Base-by-base conservation (phyloP, 78 protist species). In the Chrysochromulina tobinii region DNA sequence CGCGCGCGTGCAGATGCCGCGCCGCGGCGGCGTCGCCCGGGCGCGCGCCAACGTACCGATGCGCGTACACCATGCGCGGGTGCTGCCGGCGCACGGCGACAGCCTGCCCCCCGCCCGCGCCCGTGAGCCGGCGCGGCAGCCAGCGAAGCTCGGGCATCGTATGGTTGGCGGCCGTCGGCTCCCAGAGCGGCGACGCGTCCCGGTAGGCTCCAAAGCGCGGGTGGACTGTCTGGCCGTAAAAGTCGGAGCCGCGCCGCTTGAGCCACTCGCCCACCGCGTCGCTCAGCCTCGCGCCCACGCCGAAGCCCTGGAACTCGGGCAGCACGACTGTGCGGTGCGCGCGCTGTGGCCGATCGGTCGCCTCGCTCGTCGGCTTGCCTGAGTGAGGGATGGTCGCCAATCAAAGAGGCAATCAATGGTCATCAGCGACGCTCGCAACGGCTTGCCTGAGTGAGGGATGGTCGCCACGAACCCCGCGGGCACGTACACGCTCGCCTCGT, bases 281-380 rank as follows among this genome's bases (percentile, higher is more conserved):
- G 79, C 79, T 69, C 27, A 69, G 79, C 23, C 79, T 27, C 27
- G 79, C 4, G 2, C 79, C 79, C 51, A 69, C 14, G 54, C 79
- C 79, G 23, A 21, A 27, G 23, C 79, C 79, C 51, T 69, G 79
- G 51, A 27, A 69, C 51, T 69, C 79, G 11, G 79, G 79, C 27
- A 69, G 79, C 27, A 69, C 51, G 17, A 69, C 79, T 3, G 79
- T 69, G 27, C 79, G 79, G 79, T 69, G 79, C 27, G 79, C 79
- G 5, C 79, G 27, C 79, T 12, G 79, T 6, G 79, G 50, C 27
- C 51, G 54, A 12, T 27, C 79, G 6, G 23, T 12, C 23, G 51
- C 51, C 54, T 51, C 3, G 23, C 27, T 51, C 23, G 54, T 11
- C 15, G 51, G 79, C 79, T n/a, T 69, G 27, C 79, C 79, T 3